Percentiles rank a stretch among this genome's conserved stretches.
phyloP scores from a whole-genome alignment of 2,329 filamentous ascomycete genomes.

The Talaromyces rugulosus region DNA sequence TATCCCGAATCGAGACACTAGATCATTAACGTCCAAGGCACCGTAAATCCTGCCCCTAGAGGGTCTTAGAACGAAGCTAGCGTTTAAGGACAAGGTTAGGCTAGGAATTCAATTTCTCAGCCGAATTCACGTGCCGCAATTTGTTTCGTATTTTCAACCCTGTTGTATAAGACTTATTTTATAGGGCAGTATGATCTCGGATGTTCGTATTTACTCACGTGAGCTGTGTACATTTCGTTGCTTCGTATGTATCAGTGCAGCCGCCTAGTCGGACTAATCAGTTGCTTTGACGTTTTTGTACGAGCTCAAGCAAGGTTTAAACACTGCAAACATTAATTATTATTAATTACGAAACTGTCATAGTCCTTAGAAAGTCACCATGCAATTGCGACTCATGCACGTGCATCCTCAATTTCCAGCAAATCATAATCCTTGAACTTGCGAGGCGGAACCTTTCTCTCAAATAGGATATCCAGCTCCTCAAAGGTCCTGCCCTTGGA shows the following conservation, averaged over 20 bases:
- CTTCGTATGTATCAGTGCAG: background rate
- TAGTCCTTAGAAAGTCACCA: background rate
- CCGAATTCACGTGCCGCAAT: background rate
- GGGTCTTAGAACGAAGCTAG: background rate
- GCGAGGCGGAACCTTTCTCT: conserved; percentile 31
- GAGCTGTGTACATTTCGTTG: too few relatives aligned
- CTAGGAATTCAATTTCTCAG: too few relatives aligned
- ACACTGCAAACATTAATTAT: background rate
- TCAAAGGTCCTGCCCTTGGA: conserved; percentile 33
- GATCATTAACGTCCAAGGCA: background rate
- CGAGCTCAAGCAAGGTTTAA: background rate
- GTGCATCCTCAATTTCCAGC: conserved; percentile 3
- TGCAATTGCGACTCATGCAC: background rate
- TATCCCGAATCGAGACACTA: background rate
- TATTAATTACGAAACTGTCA: background rate
- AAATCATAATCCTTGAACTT: conserved; percentile 23
- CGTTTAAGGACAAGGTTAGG: background rate
- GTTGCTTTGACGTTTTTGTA: background rate
- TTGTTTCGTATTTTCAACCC: background rate
- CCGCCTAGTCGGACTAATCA: background rate
- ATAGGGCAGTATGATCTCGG: background rate
- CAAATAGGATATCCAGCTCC: conserved; percentile 40
- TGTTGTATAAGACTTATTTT: background rate
- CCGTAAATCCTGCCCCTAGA: background rate
- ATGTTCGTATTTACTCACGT: too few relatives aligned